These are phyloP conservation scores for Penicillium frequentans DNA, from an alignment of 2,329 filamentous ascomycete species.

Conservation along the genomic window DNA sequence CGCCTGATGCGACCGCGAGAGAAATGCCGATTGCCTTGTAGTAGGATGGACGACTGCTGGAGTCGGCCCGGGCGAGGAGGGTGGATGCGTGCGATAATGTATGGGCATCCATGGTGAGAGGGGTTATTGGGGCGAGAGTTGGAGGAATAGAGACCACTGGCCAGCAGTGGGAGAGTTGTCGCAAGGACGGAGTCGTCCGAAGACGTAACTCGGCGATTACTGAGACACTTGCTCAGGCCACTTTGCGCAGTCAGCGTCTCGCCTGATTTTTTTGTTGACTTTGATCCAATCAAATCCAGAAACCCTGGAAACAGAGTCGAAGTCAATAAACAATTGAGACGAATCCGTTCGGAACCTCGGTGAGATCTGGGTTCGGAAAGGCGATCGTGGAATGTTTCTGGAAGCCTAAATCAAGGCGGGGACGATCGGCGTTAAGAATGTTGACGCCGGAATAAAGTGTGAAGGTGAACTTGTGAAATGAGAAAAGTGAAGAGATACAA, in stretches of 20 bases:
- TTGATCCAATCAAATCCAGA: neutral
- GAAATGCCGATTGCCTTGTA: slow-evolving; percentile 88
- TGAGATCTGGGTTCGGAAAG: neutral
- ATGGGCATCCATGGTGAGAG: slow-evolving; percentile 18
- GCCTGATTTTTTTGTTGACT: neutral
- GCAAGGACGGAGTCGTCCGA: slow-evolving; percentile 22
- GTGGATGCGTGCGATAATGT: slow-evolving; percentile 38
- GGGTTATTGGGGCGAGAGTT: slow-evolving; percentile 30
- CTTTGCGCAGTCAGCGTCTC: slow-evolving; percentile 13
- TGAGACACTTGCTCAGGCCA: slow-evolving; percentile 21
- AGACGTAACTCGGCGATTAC: slow-evolving; percentile 22
- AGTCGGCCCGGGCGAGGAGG: slow-evolving; percentile 48
- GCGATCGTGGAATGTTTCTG: slow-evolving; percentile 3
- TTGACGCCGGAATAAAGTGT: neutral
- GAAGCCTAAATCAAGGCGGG: neutral
- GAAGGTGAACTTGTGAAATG: neutral
- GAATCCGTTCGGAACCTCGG: neutral
- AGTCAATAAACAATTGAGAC: neutral
- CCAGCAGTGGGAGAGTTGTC: slow-evolving; percentile 24
- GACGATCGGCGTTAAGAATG: neutral
- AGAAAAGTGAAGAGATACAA: neutral
- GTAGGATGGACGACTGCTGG: slow-evolving; percentile 49
- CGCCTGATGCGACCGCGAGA: slow-evolving; percentile 79
- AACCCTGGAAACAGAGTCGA: neutral
- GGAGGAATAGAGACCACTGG: slow-evolving; percentile 36